These are phyloP conservation scores for Begonia fuchsioides DNA, from an alignment of 306 rosid species.

Conservation along the genomic window DNA sequence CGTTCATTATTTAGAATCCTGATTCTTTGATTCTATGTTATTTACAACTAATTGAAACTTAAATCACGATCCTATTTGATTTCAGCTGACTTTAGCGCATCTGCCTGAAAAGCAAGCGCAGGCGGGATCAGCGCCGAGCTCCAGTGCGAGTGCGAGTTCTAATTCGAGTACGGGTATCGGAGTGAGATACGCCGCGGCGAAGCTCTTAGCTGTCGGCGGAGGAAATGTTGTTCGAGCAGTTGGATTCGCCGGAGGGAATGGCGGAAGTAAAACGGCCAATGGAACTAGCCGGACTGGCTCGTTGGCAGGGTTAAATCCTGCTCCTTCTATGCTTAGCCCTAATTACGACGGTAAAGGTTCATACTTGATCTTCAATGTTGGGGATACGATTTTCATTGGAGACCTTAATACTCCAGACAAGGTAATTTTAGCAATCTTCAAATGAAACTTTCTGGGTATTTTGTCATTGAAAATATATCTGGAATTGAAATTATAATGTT, in stretches of 20 bases:
- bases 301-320: slow-evolving; percentile 53
- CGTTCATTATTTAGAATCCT: background rate
- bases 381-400: slow-evolving; percentile 88
- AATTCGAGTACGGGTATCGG: slow-evolving; percentile 69
- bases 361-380: slow-evolving; percentile 80
- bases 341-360: slow-evolving; percentile 93
- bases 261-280: slow-evolving; percentile 56
- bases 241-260: slow-evolving; percentile 89
- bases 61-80: background rate
- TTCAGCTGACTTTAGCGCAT: slow-evolving; percentile 63
- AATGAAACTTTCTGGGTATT: slow-evolving; percentile 3
- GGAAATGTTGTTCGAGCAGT: slow-evolving; percentile 82
- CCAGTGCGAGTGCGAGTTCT: slow-evolving; percentile 27
- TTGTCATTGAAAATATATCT: background rate
- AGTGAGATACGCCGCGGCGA: slow-evolving; percentile 84
- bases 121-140: slow-evolving; percentile 11
- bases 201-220: slow-evolving; percentile 79
- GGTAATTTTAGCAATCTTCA: slow-evolving; percentile 22
- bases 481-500: slow-evolving; percentile 7
- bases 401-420: slow-evolving; percentile 92
- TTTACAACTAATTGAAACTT: background rate
- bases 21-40: background rate
- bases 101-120: slow-evolving; percentile 57
- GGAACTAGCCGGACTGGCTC: slow-evolving; percentile 64
- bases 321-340: slow-evolving; percentile 41